Conservation (phyloP, 2,329 filamentous ascomycete genomes). For the Trichophyton simii region DNA sequence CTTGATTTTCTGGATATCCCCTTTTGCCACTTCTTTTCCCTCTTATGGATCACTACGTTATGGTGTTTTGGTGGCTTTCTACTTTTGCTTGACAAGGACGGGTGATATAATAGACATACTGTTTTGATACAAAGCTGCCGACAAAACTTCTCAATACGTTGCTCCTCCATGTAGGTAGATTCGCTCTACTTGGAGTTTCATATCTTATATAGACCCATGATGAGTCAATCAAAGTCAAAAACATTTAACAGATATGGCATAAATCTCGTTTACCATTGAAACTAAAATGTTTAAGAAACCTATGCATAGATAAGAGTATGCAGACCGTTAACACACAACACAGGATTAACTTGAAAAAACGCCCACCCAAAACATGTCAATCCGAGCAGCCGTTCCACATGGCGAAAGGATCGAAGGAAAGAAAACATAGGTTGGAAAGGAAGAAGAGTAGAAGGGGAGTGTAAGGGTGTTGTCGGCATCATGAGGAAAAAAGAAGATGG, state of each 20-base stretch:
- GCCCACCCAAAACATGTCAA: conserved; percentile 4
- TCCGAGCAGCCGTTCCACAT: conserved; percentile 4
- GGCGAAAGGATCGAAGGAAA: not conserved
- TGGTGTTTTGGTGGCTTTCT: not conserved
- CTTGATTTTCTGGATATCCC: not conserved
- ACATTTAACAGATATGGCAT: not conserved
- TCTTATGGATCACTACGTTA: not conserved
- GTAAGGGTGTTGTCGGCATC: not conserved
- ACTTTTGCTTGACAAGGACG: not conserved
- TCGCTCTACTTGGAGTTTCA: not conserved
- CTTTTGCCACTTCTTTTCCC: not conserved
- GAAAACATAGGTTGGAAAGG: not conserved
- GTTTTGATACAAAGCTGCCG: not conserved
- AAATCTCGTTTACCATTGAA: not conserved
- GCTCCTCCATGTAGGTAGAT: not conserved
- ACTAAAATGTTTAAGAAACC: not conserved
- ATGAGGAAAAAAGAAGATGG: not conserved
- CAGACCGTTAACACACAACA: not conserved
- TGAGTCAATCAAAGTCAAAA: not conserved
- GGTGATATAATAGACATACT: not conserved
- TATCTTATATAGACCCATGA: no score
- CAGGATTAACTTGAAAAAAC: not conserved
- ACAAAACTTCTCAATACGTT: not conserved
- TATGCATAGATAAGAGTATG: conserved; percentile 1
- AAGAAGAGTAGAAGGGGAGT: not conserved